Base-by-base conservation (phyloP, 352 stramenopile genomes). In the Phytopythium helicoides region DNA sequence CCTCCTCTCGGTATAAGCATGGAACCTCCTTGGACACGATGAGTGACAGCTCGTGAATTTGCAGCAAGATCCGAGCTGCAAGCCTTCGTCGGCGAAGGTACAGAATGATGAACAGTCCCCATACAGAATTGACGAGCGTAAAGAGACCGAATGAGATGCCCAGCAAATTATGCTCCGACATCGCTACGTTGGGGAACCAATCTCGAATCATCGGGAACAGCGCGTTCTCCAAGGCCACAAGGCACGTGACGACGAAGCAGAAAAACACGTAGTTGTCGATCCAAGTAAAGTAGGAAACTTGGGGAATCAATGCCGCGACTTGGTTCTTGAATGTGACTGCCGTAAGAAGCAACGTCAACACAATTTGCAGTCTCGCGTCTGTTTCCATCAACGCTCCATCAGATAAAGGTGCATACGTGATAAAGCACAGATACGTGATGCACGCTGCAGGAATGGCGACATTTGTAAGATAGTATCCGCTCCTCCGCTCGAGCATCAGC, bases 181-280 rank as follows among this genome's bases (percentile, higher is more conserved):
- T 66, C 10, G 28, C 5, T 9, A 42, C 48, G 7, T 35, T 44
- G 1, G 44, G 49, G 5, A 83, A 61, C 0, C 55, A 18, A 14
- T 61, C 49, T 14, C 63, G 57, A 16, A 83, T 62, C 6, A 73
- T 10, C 1, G 69, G 66, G 53, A 73, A 86, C 2, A 85, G 46
- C 2, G 76, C 70, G 45, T 85, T 87, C 56, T 83, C 76, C 23
- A 87, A 41, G n/a, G 71, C 71, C 16, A 87, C 72, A 9, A 75
- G 22, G 18, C 60, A 81, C 10, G 74, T 59, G 33, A 85, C 64
- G 4, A 85, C 54, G 54, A 87, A 87, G 66, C 73, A 85, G 58
- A 85, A 82, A 39, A 79, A 81, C 3, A 87, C 71, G 34, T 86
- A 87, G 42, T 68, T 61, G 51, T 87, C 76, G n/a, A 87, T 55